Conservation (phyloP, 371 early-diverging fungal species). For the Choanephora cucurbitarum region DNA sequence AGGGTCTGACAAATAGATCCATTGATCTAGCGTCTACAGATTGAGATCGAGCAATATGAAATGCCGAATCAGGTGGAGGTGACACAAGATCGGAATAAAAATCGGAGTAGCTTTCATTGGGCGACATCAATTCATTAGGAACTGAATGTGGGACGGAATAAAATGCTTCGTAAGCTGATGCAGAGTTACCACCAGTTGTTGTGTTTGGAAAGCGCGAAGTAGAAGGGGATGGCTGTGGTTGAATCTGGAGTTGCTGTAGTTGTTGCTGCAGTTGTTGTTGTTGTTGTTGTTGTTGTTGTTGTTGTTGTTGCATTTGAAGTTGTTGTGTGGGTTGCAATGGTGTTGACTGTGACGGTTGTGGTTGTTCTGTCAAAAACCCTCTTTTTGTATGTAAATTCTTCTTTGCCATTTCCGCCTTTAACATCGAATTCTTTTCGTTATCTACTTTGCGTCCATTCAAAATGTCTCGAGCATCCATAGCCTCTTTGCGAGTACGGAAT, state of each 20-base stretch:
- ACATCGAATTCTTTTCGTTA: conserved; percentile 74
- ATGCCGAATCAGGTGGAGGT: conserved; percentile 8
- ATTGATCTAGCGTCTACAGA: conserved; percentile 26
- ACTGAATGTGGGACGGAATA: conserved; percentile 48
- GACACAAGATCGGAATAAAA: conserved; percentile 28
- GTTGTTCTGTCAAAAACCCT: conserved; percentile 23
- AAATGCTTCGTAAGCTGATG: conserved; percentile 57
- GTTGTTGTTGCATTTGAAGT: conserved; percentile 27
- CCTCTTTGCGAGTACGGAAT: conserved; percentile 82
- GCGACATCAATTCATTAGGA: conserved; percentile 48
- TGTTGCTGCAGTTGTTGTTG: conserved; percentile 15
- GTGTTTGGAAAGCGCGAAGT: conserved; percentile 15
- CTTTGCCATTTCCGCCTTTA: conserved; percentile 95
- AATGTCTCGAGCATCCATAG: conserved; percentile 81
- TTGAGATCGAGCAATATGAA: conserved; percentile 29
- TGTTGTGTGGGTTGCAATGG: conserved; percentile 20
- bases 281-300: conserved; percentile 11
- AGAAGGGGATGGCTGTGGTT: conserved; percentile 8
- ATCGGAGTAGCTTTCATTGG: conserved; percentile 23
- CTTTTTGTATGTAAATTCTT: conserved; percentile 85
- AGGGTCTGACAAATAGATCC: conserved; percentile 20
- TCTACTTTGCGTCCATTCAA: conserved; percentile 87
- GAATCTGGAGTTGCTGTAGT: conserved; percentile 12
- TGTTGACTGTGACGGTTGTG: conserved; percentile 17
- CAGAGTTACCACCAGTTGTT: conserved; percentile 15